phyloP scores from a whole-genome alignment of 345 rosid species.

The Heritiera littoralis region DNA sequence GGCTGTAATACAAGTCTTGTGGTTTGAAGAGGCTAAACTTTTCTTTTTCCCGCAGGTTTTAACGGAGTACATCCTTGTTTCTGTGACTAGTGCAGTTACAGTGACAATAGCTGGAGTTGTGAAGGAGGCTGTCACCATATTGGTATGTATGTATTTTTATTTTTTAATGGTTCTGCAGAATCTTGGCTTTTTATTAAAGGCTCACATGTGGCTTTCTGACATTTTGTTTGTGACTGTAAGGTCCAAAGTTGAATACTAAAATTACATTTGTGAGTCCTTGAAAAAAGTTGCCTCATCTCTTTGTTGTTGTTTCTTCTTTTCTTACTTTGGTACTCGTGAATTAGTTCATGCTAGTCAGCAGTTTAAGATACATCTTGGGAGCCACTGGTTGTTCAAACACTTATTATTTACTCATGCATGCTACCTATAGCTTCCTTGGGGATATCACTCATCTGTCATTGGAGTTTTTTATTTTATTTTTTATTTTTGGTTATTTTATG shows the following conservation, averaged over 20 bases:
- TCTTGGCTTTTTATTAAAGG: slow-evolving; percentile 10
- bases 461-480: not conserved
- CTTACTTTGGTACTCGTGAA: not conserved
- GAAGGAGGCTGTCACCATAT: slow-evolving; percentile 96
- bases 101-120: slow-evolving; percentile 98
- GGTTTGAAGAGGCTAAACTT: slow-evolving; percentile 10
- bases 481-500: not conserved
- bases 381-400: not conserved
- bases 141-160: slow-evolving; percentile 48
- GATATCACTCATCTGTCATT: not conserved
- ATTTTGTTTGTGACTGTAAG: not conserved
- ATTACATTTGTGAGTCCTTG: not conserved
- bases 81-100: slow-evolving; percentile 98
- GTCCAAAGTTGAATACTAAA: not conserved
- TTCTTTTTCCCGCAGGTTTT: slow-evolving; percentile 65
- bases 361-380: not conserved
- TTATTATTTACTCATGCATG: not conserved
- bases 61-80: slow-evolving; percentile 88
- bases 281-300: not conserved
- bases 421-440: not conserved
- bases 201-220: not conserved
- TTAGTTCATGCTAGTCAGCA: not conserved
- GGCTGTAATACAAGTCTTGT: slow-evolving; percentile 4
- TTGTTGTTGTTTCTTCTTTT: not conserved
- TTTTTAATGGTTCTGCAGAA: slow-evolving; percentile 8